Evolutionary conservation across 257 asterid species (phyloP).

Genomic region (Ligustrum vulgare): DNA sequence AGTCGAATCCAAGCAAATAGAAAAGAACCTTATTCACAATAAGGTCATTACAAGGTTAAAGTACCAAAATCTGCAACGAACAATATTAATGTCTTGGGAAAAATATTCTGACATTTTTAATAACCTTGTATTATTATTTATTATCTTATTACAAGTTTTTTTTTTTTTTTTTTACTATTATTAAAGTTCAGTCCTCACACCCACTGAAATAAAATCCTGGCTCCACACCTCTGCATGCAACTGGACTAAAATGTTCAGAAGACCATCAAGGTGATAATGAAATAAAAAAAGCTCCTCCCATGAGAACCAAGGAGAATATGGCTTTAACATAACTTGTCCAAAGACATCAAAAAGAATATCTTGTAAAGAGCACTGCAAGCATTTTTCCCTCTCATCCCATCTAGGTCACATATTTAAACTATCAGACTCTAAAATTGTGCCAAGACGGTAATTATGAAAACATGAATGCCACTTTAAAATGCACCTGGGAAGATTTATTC

Average conservation of each 20-base stretch:
- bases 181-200: not conserved
- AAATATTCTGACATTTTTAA: not conserved
- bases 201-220: not conserved
- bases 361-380: not conserved
- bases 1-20: not conserved
- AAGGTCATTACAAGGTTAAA: not conserved
- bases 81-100: too few relatives aligned
- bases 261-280: not conserved
- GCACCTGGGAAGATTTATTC: not conserved
- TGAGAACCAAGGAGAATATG: not conserved
- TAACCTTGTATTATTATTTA: not conserved
- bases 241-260: not conserved
- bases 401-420: not conserved
- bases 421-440: not conserved
- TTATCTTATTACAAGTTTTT: too few relatives aligned
- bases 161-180: too few relatives aligned
- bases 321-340: not conserved
- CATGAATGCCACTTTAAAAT: not conserved
- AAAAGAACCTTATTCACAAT: not conserved
- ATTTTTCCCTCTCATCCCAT: not conserved
- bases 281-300: not conserved
- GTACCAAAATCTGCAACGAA: not conserved
- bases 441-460: not conserved
- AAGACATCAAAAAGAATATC: not conserved
- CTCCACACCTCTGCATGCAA: not conserved